A percentile compares a stretch with the other conserved stretches of the same genome.
phyloP scores from a whole-genome alignment of 176 grass and related monocot genomes.

The Thalia dealbata region DNA sequence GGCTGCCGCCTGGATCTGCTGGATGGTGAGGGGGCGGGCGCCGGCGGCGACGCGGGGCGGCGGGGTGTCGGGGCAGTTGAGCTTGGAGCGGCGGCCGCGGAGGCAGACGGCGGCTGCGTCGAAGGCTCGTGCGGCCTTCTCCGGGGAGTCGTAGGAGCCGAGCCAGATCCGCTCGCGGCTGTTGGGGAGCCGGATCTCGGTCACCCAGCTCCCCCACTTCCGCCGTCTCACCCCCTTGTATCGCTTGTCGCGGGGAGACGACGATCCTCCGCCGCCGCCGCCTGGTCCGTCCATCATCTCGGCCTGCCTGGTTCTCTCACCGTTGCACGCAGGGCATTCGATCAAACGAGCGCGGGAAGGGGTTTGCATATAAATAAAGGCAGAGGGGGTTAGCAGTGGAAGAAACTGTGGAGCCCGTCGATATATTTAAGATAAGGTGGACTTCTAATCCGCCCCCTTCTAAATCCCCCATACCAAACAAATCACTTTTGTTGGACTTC shows the following conservation, averaged over 20 bases:
- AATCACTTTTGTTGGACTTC: too few species aligned
- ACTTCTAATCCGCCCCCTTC: too few species aligned
- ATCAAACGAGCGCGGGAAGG: too few species aligned
- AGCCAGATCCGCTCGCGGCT: conserved; percentile 8
- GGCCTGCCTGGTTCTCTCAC: neutral
- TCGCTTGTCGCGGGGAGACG: neutral
- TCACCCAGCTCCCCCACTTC: conserved; percentile 7
- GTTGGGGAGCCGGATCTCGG: conserved; percentile 7
- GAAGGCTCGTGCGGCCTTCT: conserved; percentile 6
- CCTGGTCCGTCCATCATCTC: neutral
- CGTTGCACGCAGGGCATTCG: neutral
- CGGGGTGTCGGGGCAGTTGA: neutral
- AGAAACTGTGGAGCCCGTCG: too few species aligned
- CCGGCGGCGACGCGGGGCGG: neutral
- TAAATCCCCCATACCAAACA: too few species aligned
- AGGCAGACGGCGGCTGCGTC: conserved; percentile 3
- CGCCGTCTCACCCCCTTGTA: neutral
- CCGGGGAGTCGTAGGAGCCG: conserved; percentile 1
- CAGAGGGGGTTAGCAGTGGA: too few species aligned
- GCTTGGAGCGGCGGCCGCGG: conserved; percentile 1
- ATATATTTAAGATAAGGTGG: too few species aligned
- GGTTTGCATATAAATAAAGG: too few species aligned
- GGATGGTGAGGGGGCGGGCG: neutral
- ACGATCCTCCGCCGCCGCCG: neutral
- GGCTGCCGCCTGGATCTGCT: conserved; percentile 1